These are phyloP conservation scores for Arxiozyma slooffiae DNA, from an alignment of 1,139 yeast species.

Conservation along the genomic window DNA sequence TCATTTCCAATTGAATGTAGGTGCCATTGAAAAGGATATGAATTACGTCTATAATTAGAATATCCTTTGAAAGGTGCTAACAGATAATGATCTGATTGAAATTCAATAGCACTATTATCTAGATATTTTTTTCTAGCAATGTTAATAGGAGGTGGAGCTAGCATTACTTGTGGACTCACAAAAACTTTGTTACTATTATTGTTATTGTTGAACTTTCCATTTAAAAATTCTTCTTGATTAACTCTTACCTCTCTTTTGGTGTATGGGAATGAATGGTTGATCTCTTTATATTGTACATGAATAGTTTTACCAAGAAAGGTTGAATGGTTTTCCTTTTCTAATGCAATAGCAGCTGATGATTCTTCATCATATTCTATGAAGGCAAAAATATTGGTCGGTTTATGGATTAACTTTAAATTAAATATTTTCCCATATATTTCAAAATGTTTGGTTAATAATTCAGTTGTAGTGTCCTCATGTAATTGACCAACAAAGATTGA, in stretches of 20 bases:
- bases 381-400: constrained; percentile 54
- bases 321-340: constrained; percentile 73
- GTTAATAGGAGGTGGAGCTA: constrained; percentile 71
- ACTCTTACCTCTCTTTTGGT: constrained; percentile 14
- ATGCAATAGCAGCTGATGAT: constrained; percentile 73
- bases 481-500: constrained; percentile 75
- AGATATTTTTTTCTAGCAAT: constrained; percentile 37
- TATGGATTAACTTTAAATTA: constrained; percentile 42
- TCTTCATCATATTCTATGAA: constrained; percentile 57
- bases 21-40: constrained; percentile 14
- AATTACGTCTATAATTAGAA: constrained; percentile 15
- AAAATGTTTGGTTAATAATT: constrained; percentile 50
- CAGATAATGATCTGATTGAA: constrained; percentile 6
- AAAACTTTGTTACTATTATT: constrained; percentile 6
- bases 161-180: constrained; percentile 36
- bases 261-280: constrained; percentile 31
- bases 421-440: constrained; percentile 54
- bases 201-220: not conserved
- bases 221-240: not conserved
- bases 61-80: constrained; percentile 9
- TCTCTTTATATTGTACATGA: constrained; percentile 74
- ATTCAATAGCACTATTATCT: constrained; percentile 10
- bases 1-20: not conserved
- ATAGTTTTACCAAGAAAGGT: constrained; percentile 62
- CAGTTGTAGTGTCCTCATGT: constrained; percentile 43